A percentile compares a stretch with the other conserved stretches of the same genome.
These are phyloP conservation scores for Meyerozyma athensensis DNA, from an alignment of 1,139 yeast genomes.

Conservation along the genomic window DNA sequence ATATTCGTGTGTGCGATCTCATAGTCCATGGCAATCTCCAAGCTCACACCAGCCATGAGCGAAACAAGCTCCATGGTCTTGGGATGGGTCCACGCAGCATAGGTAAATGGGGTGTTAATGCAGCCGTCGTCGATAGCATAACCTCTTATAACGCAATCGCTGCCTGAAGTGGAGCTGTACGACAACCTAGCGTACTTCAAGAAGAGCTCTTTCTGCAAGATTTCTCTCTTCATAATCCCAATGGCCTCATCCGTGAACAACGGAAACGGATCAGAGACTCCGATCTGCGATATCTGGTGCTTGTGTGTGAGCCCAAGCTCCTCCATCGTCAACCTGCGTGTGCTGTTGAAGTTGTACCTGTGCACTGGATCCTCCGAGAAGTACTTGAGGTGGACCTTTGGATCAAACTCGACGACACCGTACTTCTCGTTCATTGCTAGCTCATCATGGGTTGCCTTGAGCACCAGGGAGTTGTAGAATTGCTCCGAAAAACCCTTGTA, in stretches of 20 bases:
- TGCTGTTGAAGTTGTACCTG: conserved; percentile 23
- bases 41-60: conserved; percentile 52
- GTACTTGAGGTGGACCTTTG: conserved; percentile 39
- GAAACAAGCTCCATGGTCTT: conserved; percentile 44
- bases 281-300: conserved; percentile 44
- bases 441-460: not conserved
- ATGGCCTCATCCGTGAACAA: conserved; percentile 55
- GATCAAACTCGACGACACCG: conserved; percentile 29
- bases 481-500: conserved; percentile 10
- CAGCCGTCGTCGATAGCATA: conserved; percentile 31
- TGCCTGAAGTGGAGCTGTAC: conserved; percentile 39
- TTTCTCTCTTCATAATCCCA: conserved; percentile 49
- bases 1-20: conserved; percentile 51
- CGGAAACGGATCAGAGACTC: conserved; percentile 54
- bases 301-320: conserved; percentile 37
- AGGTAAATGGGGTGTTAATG: conserved; percentile 37
- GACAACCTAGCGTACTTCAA: conserved; percentile 39
- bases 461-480: conserved; percentile 6
- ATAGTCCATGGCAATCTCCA: conserved; percentile 48
- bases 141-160: conserved; percentile 46
- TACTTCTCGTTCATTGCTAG: not conserved
- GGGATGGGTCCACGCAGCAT: conserved; percentile 55
- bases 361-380: conserved; percentile 26
- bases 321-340: conserved; percentile 43
- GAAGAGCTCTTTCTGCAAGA: conserved; percentile 41